Conservation (phyloP, 768 basidiomycete species). For the Macrolepiota dolichaula region DNA sequence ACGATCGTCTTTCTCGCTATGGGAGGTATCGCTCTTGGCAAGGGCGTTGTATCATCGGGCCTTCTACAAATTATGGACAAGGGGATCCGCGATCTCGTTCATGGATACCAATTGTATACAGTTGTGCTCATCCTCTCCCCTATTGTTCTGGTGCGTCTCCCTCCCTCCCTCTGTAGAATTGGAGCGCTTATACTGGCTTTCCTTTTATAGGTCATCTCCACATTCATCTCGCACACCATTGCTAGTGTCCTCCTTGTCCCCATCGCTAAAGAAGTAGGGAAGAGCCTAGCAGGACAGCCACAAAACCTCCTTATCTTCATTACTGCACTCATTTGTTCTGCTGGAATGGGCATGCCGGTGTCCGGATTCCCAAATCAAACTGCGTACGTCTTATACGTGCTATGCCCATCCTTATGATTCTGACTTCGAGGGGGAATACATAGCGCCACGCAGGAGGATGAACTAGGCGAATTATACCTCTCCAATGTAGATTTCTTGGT, state of each 20-base stretch:
- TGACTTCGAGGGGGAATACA: constrained; percentile 11
- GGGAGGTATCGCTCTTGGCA: constrained; percentile 96
- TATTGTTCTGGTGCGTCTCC: constrained; percentile 58
- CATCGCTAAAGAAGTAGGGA: constrained; percentile 88
- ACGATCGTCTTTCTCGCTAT: constrained; percentile 94
- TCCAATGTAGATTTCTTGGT: constrained; percentile 86
- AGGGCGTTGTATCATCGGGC: constrained; percentile 88
- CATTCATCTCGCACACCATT: constrained; percentile 96
- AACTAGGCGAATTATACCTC: constrained; percentile 87
- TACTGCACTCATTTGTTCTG: constrained; percentile 87
- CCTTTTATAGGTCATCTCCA: constrained; percentile 69
- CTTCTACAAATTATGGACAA: constrained; percentile 76
- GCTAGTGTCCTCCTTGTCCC: constrained; percentile 96
- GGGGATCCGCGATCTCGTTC: constrained; percentile 54
- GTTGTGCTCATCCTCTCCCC: constrained; percentile 71
- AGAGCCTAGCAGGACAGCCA: constrained; percentile 66
- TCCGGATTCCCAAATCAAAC: constrained; percentile 99
- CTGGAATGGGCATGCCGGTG: constrained; percentile 98
- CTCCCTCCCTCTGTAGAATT: constrained; percentile 13
- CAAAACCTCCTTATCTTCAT: constrained; percentile 88
- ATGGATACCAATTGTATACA: constrained; percentile 59
- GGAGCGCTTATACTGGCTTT: constrained; percentile 22
- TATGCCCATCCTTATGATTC: constrained; percentile 15
- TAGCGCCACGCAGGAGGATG: constrained; percentile 91
- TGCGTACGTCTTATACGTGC: constrained; percentile 56